phyloP scores from a whole-genome alignment of 257 asterid species.

The Ehretia macrophylla region DNA sequence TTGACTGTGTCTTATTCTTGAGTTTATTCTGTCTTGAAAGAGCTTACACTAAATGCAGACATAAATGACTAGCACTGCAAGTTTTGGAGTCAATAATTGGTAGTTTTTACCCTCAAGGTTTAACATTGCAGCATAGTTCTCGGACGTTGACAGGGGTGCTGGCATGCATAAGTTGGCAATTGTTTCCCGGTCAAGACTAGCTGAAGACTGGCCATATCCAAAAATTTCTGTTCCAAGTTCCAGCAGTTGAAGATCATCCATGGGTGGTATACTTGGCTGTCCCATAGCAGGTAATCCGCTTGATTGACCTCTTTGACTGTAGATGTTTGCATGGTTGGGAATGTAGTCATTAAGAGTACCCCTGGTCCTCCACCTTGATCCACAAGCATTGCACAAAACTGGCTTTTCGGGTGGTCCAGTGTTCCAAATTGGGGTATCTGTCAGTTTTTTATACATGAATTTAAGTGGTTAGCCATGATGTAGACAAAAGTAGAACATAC shows the following conservation, averaged over 20 bases:
- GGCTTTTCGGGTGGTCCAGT: conserved; percentile 27
- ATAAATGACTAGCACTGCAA: too few relatives aligned
- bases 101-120: too few relatives aligned
- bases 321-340: conserved; percentile 11
- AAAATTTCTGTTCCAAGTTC: not conserved
- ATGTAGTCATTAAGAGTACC: conserved; percentile 14
- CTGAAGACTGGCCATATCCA: not conserved
- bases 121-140: not conserved
- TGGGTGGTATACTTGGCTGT: not conserved
- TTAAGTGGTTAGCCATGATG: not conserved
- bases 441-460: too few relatives aligned
- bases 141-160: not conserved
- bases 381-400: conserved; percentile 33
- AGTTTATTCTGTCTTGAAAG: too few relatives aligned
- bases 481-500: not conserved
- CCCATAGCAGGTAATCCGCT: not conserved
- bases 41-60: too few relatives aligned
- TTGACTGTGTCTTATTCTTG: too few relatives aligned
- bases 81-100: too few relatives aligned
- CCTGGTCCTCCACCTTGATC: conserved; percentile 23
- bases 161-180: not conserved
- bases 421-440: conserved; percentile 28
- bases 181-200: not conserved
- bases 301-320: conserved; percentile 4
- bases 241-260: not conserved